phyloP scores from a whole-genome alignment of 148 eudicot species.

The Rhododendron griersonianum region DNA sequence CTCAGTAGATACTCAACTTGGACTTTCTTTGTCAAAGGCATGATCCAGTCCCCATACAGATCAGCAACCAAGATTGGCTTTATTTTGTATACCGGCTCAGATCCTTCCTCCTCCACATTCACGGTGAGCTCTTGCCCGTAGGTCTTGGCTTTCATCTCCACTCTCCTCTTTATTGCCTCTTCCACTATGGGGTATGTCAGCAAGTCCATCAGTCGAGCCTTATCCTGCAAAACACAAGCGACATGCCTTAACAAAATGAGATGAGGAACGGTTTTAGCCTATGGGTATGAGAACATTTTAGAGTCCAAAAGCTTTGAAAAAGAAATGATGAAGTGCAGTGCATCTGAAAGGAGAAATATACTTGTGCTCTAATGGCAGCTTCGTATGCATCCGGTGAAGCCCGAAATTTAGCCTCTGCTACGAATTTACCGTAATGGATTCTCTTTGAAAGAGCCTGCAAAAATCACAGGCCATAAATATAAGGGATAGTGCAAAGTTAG shows the following conservation, averaged over 20 bases:
- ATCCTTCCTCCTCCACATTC: slow-evolving; percentile 25
- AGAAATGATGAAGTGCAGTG: background rate
- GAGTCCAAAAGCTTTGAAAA: background rate
- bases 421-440: slow-evolving; percentile 94
- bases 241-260: background rate
- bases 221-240: slow-evolving; percentile 45
- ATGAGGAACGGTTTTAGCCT: background rate
- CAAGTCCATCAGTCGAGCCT: slow-evolving; percentile 51
- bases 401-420: slow-evolving; percentile 90
- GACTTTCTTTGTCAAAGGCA: slow-evolving; percentile 93
- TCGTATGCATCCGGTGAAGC: slow-evolving; percentile 72
- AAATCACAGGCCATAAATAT: background rate
- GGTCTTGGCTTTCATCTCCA: slow-evolving; percentile 68
- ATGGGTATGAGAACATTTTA: background rate
- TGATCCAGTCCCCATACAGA: slow-evolving; percentile 87
- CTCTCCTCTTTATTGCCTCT: slow-evolving; percentile 64
- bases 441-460: slow-evolving; percentile 86
- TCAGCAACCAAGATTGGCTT: slow-evolving; percentile 76
- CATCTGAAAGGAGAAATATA: slow-evolving; percentile 16
- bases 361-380: slow-evolving; percentile 73
- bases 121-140: slow-evolving; percentile 65
- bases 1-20: slow-evolving; percentile 82
- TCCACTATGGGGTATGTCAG: slow-evolving; percentile 77
- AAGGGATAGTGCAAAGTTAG: background rate
- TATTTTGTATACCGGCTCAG: slow-evolving; percentile 63